Evolutionary conservation across 208 protist genomes (phyloP), one percentile per base, ranked within the genome.

Genomic region (Naegleria fowleri): DNA sequence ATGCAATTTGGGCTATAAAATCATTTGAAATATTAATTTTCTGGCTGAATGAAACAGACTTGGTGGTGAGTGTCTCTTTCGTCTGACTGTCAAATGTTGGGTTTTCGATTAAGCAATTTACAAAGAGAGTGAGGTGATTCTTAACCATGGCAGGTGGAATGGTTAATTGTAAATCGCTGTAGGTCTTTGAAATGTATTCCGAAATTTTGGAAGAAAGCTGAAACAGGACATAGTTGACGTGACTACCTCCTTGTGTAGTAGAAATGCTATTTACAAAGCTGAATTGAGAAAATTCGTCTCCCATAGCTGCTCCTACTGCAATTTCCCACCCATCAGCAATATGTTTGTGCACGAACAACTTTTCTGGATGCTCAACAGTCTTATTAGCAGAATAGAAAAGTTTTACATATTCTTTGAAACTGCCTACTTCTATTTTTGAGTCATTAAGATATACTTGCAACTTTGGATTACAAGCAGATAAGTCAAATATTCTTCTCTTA

Each of bases 31-130:
- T 76, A 40, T 93, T 91, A 83, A 94, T 96, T 86, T 97, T 95
- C 29, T 98, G 96, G 11, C 98, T 97, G 86, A 98, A 98, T 25
- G 95, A 94, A 39, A 96, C 95, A 22, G 95, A 93, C 51, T 94
- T 92, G 25, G 94, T 94, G 0, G 96, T 99, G 86, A 99, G 96
- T 11, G 96, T 96, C 83, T 99, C 98, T 94, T 99, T 99, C 85
- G 98, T 99, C 95, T 99, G 99, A 58, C 98, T 99, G 93, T 99
- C 98, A 94, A 99, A 99, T 88, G 98, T 96, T 36, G 99, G 99
- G 92, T 99, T 99, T 33, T 98, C 96, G 92, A 99, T 98, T 29
- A 99, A 94, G 41, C 96, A 97, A 92, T 99, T 99, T 43, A 99
- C 95, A 93, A 99, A 99, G 40, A 99, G 94, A 83, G 94, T 99